These are phyloP conservation scores for Suillus lakei DNA, from an alignment of 768 basidiomycete species.

Conservation along the genomic window DNA sequence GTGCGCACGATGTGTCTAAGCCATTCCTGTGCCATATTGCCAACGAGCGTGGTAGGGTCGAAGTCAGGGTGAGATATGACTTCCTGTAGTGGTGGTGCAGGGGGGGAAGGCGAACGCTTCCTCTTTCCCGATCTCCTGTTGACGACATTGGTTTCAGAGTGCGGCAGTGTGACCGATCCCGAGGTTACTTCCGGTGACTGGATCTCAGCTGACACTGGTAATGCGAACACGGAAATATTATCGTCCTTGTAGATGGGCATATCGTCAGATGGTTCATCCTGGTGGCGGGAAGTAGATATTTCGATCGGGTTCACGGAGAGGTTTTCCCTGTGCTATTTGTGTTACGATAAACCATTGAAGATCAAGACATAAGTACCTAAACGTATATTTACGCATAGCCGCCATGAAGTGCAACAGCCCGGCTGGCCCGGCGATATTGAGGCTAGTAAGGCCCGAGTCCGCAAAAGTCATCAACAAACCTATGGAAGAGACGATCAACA, in stretches of 20 bases:
- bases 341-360: neutral
- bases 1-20: neutral
- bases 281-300: slow-evolving; percentile 34
- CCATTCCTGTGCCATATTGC: neutral
- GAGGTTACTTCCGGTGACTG: neutral
- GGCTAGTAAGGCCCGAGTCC: slow-evolving; percentile 61
- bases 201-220: slow-evolving; percentile 45
- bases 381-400: slow-evolving; percentile 68
- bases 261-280: slow-evolving; percentile 31
- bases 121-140: slow-evolving; percentile 37
- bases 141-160: slow-evolving; percentile 7
- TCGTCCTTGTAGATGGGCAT: slow-evolving; percentile 62
- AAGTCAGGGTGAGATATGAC: slow-evolving; percentile 17
- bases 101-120: slow-evolving; percentile 46
- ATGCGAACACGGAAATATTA: slow-evolving; percentile 65
- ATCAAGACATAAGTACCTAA: slow-evolving; percentile 51
- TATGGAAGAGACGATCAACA: slow-evolving; percentile 25
- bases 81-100: slow-evolving; percentile 21
- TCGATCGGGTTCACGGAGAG: slow-evolving; percentile 53
- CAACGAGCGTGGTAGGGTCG: neutral
- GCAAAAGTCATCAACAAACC: slow-evolving; percentile 83
- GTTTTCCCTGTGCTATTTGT: slow-evolving; percentile 46
- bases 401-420: slow-evolving; percentile 76
- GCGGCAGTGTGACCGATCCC: neutral
- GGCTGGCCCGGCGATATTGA: slow-evolving; percentile 73